A percentile compares a stretch with the other conserved stretches of the same genome.
Conservation (phyloP, 371 early-diverging fungal genomes). For the Saksenaea vasiformis region DNA sequence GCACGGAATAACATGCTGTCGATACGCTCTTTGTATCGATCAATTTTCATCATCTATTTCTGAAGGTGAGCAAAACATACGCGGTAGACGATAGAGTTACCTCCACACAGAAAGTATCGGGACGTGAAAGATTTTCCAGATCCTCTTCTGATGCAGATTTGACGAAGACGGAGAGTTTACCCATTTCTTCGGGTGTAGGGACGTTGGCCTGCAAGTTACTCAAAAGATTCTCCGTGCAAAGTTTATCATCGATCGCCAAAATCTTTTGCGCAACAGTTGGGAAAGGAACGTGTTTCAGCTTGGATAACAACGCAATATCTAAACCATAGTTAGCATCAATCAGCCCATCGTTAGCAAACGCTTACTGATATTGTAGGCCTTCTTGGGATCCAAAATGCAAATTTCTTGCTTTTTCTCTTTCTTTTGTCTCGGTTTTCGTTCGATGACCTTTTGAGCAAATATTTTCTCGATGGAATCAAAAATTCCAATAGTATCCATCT, state of each 20-base stretch:
- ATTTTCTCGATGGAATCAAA: slow-evolving; percentile 73
- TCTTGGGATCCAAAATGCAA: slow-evolving; percentile 72
- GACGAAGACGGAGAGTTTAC: slow-evolving; percentile 66
- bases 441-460: slow-evolving; percentile 73
- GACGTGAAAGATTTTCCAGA: slow-evolving; percentile 63
- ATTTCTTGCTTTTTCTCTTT: slow-evolving; percentile 54
- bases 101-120: slow-evolving; percentile 90
- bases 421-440: slow-evolving; percentile 27
- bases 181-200: slow-evolving; percentile 81
- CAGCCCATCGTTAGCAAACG: background rate
- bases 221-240: slow-evolving; percentile 70
- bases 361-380: slow-evolving; percentile 79
- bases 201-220: slow-evolving; percentile 66
- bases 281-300: slow-evolving; percentile 66
- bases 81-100: slow-evolving; percentile 27
- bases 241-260: slow-evolving; percentile 62
- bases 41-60: slow-evolving; percentile 73
- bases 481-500: slow-evolving; percentile 57
- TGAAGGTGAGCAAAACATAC: background rate
- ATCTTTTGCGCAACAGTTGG: slow-evolving; percentile 66
- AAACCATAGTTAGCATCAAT: slow-evolving; percentile 3
- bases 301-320: slow-evolving; percentile 74
- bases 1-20: slow-evolving; percentile 74
- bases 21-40: slow-evolving; percentile 79
- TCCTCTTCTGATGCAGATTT: slow-evolving; percentile 66